phyloP scores from a whole-genome alignment of 176 grass and related monocot species.

The Melocanna baccifera region DNA sequence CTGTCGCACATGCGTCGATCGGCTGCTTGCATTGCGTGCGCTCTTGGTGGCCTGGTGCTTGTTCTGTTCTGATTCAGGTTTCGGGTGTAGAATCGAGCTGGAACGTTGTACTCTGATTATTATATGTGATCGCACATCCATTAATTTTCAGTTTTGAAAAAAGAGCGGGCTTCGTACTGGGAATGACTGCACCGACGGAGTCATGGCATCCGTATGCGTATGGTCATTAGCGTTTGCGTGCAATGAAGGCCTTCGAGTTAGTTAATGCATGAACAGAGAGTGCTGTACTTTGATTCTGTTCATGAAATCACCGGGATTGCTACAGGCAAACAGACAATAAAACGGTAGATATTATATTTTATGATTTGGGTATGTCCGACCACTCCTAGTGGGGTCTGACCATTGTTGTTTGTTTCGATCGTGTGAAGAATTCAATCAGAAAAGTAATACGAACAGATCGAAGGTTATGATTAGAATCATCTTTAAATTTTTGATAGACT shows the following conservation, averaged over 20 bases:
- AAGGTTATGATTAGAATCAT: no score
- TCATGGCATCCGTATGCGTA: background rate
- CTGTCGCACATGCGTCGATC: background rate
- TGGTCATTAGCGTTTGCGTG: conserved; percentile 4
- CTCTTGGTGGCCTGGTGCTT: background rate
- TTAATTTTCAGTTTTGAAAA: background rate
- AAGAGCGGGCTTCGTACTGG: background rate
- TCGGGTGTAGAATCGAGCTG: background rate
- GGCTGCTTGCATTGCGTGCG: background rate
- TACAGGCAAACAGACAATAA: background rate
- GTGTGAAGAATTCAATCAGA: no score
- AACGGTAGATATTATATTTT: no score
- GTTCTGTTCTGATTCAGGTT: background rate
- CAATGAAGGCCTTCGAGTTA: background rate
- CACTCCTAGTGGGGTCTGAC: no score
- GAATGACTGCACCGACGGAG: background rate
- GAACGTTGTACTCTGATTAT: background rate
- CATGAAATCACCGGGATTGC: background rate
- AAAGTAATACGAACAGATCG: no score
- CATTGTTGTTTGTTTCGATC: no score
- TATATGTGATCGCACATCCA: background rate
- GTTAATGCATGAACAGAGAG: background rate
- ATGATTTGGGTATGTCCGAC: no score
- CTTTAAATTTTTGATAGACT: no score
- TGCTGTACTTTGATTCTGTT: background rate